phyloP scores from a whole-genome alignment of 345 rosid species.

The Salix exigua region DNA sequence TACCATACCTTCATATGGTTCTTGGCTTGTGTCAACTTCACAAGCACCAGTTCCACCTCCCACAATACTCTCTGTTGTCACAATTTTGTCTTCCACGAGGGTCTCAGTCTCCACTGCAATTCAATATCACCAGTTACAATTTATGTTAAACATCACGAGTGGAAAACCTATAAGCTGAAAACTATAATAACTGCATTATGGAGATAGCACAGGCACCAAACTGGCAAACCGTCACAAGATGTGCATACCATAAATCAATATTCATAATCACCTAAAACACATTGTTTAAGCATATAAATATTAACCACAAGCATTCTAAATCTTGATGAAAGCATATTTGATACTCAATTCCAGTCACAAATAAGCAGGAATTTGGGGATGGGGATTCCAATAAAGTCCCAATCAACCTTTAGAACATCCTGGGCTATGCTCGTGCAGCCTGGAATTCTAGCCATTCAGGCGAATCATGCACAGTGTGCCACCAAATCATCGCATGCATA shows the following conservation, averaged over 20 bases:
- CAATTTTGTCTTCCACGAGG: constrained; percentile 36
- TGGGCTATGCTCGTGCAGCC: neutral
- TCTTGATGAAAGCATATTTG: neutral
- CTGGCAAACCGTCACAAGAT: no score
- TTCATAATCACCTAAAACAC: neutral
- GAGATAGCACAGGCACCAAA: no score
- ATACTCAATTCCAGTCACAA: no score
- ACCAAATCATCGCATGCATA: neutral
- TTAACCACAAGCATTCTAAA: neutral
- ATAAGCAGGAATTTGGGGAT: no score
- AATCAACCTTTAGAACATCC: neutral
- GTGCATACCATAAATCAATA: neutral
- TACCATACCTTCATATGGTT: constrained; percentile 77
- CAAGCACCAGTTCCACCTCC: constrained; percentile 22
- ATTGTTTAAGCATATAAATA: neutral
- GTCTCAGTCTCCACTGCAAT: constrained; percentile 40
- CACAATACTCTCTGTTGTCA: constrained; percentile 33
- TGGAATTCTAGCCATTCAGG: neutral
- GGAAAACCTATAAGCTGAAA: no score
- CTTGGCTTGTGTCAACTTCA: constrained; percentile 15
- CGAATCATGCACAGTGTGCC: neutral
- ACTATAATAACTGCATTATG: no score
- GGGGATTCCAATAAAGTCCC: neutral
- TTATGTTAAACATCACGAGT: neutral
- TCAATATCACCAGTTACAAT: constrained; percentile 10